Evolutionary conservation across 192 early-diverging fungal genomes (phyloP).

Genomic region (Backusella mclennaniae): DNA sequence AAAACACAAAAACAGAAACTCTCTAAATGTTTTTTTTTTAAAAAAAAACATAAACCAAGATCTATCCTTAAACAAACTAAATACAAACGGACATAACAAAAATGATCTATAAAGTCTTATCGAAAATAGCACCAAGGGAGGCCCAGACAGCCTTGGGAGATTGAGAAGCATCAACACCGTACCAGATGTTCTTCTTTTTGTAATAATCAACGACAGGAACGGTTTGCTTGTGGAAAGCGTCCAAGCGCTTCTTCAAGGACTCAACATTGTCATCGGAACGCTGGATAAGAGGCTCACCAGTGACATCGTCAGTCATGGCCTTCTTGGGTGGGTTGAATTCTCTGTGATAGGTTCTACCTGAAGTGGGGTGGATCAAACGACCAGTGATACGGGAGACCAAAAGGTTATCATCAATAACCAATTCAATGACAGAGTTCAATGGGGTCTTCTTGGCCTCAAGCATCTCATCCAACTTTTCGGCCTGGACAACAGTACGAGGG

Average conservation of each 20-base stretch:
- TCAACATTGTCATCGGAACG: constrained; percentile 97
- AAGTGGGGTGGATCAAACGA: constrained; percentile 90
- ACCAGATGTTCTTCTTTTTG: constrained; percentile 90
- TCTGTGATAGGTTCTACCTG: constrained; percentile 96
- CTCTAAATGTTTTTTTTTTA: neutral
- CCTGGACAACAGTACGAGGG: constrained; percentile 97
- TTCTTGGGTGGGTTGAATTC: constrained; percentile 96
- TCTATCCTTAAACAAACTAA: neutral
- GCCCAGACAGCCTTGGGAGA: constrained; percentile 87
- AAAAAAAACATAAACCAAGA: neutral
- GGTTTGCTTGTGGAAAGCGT: constrained; percentile 81
- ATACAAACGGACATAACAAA: constrained; percentile 7
- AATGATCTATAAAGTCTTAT: constrained; percentile 38
- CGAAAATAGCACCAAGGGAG: constrained; percentile 87
- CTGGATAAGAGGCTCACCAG: constrained; percentile 96
- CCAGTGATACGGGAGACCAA: constrained; percentile 97
- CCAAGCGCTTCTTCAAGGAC: constrained; percentile 90
- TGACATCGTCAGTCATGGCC: constrained; percentile 88
- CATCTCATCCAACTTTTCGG: constrained; percentile 98
- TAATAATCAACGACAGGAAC: constrained; percentile 88
- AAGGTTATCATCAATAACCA: constrained; percentile 90
- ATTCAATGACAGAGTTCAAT: constrained; percentile 89
- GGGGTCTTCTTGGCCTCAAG: constrained; percentile 71
- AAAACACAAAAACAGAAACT: constrained; percentile 7
- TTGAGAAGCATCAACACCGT: constrained; percentile 91